Evolutionary conservation across 768 basidiomycete species (phyloP).

Genomic region (Leucosporidium creatinivorum): DNA sequence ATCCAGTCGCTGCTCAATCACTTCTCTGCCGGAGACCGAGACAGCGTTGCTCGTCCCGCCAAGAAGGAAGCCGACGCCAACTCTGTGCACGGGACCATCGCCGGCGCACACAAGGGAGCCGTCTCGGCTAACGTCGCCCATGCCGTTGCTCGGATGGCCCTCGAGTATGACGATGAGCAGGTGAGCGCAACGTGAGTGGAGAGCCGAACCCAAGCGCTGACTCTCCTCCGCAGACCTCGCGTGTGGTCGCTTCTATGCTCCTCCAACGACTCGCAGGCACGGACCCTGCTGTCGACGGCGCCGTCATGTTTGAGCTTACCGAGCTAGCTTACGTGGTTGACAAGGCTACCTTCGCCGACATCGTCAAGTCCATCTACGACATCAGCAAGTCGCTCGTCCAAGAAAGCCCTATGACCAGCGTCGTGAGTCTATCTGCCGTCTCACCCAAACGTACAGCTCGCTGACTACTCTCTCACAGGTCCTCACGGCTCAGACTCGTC

Average conservation of each 20-base stretch:
- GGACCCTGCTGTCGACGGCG: slow-evolving; percentile 70
- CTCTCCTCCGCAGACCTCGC: neutral
- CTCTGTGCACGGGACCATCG: neutral
- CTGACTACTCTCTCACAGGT: slow-evolving; percentile 48
- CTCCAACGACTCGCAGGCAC: slow-evolving; percentile 21
- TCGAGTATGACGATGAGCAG: neutral
- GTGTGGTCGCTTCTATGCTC: slow-evolving; percentile 17
- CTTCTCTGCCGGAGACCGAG: slow-evolving; percentile 48
- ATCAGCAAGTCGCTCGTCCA: slow-evolving; percentile 53
- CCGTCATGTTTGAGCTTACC: slow-evolving; percentile 83
- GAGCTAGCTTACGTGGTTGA: slow-evolving; percentile 77
- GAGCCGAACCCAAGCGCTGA: neutral
- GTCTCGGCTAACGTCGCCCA: slow-evolving; percentile 6
- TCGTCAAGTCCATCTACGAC: slow-evolving; percentile 71
- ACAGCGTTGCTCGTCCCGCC: neutral
- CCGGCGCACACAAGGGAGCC: neutral
- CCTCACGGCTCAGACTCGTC: slow-evolving; percentile 78
- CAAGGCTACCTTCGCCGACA: slow-evolving; percentile 68
- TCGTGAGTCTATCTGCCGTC: too few relatives aligned
- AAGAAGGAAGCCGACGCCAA: neutral
- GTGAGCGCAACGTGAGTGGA: neutral
- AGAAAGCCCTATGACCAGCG: too few relatives aligned
- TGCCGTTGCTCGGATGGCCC: neutral
- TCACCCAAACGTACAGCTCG: too few relatives aligned
- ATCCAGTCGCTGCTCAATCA: slow-evolving; percentile 95